Conservation (phyloP, 352 stramenopile species). For the Albugo laibachii region DNA sequence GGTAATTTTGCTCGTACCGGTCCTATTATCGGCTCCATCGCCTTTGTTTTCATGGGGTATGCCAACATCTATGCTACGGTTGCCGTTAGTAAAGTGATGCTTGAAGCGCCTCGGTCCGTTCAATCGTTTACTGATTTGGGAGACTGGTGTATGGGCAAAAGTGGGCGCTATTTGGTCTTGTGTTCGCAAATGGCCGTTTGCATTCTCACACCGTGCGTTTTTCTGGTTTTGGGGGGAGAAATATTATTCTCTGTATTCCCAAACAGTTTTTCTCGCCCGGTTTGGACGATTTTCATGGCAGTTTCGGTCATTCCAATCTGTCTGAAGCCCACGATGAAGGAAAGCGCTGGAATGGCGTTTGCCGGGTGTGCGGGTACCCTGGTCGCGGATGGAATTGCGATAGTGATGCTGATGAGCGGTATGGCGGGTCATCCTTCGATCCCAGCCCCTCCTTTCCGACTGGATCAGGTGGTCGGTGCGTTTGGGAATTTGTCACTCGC, state of each 20-base stretch:
- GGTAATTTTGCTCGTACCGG: constrained; percentile 10
- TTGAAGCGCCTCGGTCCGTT: constrained; percentile 6
- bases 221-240: constrained; percentile 7
- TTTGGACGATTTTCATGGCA: constrained; percentile 11
- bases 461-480: constrained; percentile 3
- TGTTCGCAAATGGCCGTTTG: constrained; percentile 8
- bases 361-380: constrained; percentile 6
- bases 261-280: constrained; percentile 2
- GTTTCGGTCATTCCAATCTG: constrained; percentile 7
- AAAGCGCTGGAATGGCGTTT: constrained; percentile 7
- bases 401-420: constrained; percentile 5
- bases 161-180: constrained; percentile 5
- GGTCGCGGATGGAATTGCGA: constrained; percentile 6
- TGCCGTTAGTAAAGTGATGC: constrained; percentile 7
- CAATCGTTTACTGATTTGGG: constrained; percentile 8
- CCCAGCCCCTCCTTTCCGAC: constrained; percentile 3
- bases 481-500: constrained; percentile 11
- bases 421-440: constrained; percentile 2
- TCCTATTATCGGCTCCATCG: constrained; percentile 3
- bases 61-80: constrained; percentile 10
- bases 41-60: constrained; percentile 7
- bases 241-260: constrained; percentile 8
- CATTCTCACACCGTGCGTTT: constrained; percentile 7
- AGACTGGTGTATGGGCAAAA: constrained; percentile 9
- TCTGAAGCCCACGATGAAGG: constrained; percentile 10